A percentile compares a stretch with the other conserved stretches of the same genome.
Evolutionary conservation across 257 asterid species (phyloP).

Genomic region (Eustoma russellianum): DNA sequence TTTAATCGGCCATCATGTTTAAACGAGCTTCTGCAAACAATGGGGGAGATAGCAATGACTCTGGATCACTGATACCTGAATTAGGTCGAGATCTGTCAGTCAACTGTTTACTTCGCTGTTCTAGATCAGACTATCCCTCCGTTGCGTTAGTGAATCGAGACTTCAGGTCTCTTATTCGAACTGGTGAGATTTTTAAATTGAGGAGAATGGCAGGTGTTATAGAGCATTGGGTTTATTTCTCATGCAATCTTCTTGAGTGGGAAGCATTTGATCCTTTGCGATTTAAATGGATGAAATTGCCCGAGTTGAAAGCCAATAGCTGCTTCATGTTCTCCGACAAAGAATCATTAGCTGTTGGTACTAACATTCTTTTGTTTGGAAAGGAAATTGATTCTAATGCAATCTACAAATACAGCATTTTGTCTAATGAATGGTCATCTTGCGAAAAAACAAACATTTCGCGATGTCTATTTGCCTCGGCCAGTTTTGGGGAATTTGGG

Average conservation of each 20-base stretch:
- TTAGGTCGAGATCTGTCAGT: conserved; percentile 30
- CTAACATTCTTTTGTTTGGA: conserved; percentile 37
- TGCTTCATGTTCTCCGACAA: conserved; percentile 33
- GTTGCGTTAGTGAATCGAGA: conserved; percentile 21
- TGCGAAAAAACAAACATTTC: conserved; percentile 21
- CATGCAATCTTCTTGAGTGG: conserved; percentile 29
- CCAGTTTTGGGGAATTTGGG: conserved; percentile 67
- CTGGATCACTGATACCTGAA: conserved; percentile 21
- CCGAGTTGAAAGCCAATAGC: conserved; percentile 18
- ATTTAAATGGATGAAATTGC: conserved; percentile 28
- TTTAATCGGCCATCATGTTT: too few relatives aligned
- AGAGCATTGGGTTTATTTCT: conserved; percentile 38
- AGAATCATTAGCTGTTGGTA: conserved; percentile 38
- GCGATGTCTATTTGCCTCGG: conserved; percentile 58
- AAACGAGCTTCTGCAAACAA: too few relatives aligned
- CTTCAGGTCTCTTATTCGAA: conserved; percentile 28
- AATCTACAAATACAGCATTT: conserved; percentile 23
- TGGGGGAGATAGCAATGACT: not conserved
- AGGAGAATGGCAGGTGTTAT: conserved; percentile 22
- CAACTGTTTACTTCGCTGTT: conserved; percentile 19
- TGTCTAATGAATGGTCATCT: conserved; percentile 25
- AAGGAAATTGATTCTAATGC: conserved; percentile 19
- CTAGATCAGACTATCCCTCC: conserved; percentile 24
- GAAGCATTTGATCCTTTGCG: conserved; percentile 34
- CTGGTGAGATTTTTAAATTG: conserved; percentile 26